These are phyloP conservation scores for Geoglossum cookeanum DNA, from an alignment of 2,329 filamentous ascomycete genomes.

Conservation along the genomic window DNA sequence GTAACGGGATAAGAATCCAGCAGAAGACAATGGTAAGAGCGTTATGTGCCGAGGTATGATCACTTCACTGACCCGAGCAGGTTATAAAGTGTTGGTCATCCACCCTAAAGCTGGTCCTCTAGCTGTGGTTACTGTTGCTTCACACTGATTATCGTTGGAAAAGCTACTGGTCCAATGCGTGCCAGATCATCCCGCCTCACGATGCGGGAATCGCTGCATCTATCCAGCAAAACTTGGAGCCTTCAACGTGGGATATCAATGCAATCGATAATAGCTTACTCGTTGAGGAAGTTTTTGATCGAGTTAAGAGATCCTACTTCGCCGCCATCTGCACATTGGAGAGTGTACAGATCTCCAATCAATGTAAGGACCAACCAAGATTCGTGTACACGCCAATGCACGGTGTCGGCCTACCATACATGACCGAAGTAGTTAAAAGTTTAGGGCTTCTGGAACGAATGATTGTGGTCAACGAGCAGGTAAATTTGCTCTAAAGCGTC, in stretches of 20 bases:
- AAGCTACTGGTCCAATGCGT: conserved; percentile 42
- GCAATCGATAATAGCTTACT: conserved; percentile 22
- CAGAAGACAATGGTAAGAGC: conserved; percentile 35
- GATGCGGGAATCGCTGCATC: conserved; percentile 37
- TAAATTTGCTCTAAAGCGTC: not conserved
- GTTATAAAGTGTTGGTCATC: conserved; percentile 37
- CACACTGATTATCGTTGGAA: conserved; percentile 10
- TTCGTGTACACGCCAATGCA: conserved; percentile 40
- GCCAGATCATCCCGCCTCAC: conserved; percentile 44
- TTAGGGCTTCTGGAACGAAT: conserved; percentile 25
- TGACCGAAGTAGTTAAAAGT: conserved; percentile 22
- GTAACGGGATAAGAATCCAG: conserved; percentile 29
- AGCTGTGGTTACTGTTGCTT: not conserved
- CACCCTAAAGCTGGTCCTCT: not conserved
- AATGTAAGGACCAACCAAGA: conserved; percentile 4
- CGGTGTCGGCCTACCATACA: conserved; percentile 31
- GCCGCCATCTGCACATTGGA: conserved; percentile 13
- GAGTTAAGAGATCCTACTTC: conserved; percentile 26
- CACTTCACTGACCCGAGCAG: conserved; percentile 12
- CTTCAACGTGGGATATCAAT: conserved; percentile 28
- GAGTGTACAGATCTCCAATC: not conserved
- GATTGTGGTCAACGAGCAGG: conserved; percentile 23
- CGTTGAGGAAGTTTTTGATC: conserved; percentile 23
- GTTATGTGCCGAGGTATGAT: not conserved
- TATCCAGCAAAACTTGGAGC: conserved; percentile 35